phyloP scores from a whole-genome alignment of 495 filamentous ascomycete genomes.

The Glarea lozoyensis region DNA sequence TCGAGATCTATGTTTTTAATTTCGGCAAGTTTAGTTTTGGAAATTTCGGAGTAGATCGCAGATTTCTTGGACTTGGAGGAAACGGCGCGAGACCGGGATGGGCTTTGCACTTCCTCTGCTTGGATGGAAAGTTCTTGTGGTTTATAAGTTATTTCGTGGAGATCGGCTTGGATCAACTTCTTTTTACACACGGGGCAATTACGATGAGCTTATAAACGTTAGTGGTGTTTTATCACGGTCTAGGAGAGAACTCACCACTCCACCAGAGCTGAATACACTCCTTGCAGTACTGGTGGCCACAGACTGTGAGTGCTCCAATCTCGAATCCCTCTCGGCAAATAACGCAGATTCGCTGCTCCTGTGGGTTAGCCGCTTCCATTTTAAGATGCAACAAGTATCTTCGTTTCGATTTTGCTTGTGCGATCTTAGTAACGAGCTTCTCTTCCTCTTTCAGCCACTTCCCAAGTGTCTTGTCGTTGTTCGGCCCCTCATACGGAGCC shows the following conservation, averaged over 20 bases:
- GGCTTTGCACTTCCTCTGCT: constrained; percentile 40
- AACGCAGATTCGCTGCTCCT: constrained; percentile 59
- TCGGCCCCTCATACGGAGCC: constrained; percentile 48
- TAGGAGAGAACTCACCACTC: constrained; percentile 17
- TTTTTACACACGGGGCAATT: constrained; percentile 75
- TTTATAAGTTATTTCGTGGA: constrained; percentile 79
- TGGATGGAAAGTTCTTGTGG: constrained; percentile 60
- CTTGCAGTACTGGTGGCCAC: constrained; percentile 85
- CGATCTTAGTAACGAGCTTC: constrained; percentile 41
- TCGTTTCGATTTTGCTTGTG: constrained; percentile 54
- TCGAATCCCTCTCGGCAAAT: constrained; percentile 72
- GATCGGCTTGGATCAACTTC: constrained; percentile 46
- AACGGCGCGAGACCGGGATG: constrained; percentile 7
- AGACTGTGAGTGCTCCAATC: constrained; percentile 74
- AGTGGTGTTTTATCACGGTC: background rate
- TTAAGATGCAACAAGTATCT: constrained; percentile 56
- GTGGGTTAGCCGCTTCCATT: constrained; percentile 37
- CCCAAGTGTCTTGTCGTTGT: constrained; percentile 7
- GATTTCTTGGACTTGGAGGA: constrained; percentile 8
- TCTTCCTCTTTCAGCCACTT: constrained; percentile 37
- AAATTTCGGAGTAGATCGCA: constrained; percentile 71
- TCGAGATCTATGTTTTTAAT: constrained; percentile 77
- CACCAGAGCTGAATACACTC: constrained; percentile 78
- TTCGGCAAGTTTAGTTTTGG: constrained; percentile 56
- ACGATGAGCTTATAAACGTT: constrained; percentile 29